Percentiles rank a stretch among this genome's conserved stretches.
Conservation (phyloP, 441 rosid species). For the Bruguiera hainesii region DNA sequence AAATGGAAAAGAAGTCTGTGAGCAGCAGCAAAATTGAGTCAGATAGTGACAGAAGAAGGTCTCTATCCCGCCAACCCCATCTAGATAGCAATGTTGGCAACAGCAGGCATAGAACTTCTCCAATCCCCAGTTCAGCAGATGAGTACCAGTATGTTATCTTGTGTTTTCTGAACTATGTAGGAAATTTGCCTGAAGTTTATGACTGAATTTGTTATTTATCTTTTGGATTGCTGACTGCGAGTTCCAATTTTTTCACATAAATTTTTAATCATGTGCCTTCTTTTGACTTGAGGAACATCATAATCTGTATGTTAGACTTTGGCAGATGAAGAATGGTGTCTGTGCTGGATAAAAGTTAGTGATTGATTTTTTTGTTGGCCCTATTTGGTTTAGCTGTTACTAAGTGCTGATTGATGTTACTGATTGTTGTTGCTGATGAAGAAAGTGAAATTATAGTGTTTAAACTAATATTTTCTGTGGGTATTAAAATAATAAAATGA, state of each 20-base stretch:
- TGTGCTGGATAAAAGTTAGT: too few relatives aligned
- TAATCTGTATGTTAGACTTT: too few relatives aligned
- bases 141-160: conserved; percentile 57
- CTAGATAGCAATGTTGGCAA: conserved; percentile 31
- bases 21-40: conserved; percentile 49
- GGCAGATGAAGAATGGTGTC: too few relatives aligned
- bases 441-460: too few relatives aligned
- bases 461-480: too few relatives aligned
- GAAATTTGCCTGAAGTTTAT: background rate
- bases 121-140: conserved; percentile 55
- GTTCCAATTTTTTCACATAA: background rate
- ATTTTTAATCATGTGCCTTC: background rate
- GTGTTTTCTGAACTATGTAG: background rate
- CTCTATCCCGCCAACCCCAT: conserved; percentile 58
- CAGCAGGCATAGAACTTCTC: conserved; percentile 49
- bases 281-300: too few relatives aligned
- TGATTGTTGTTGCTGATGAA: too few relatives aligned
- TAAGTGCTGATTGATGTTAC: too few relatives aligned
- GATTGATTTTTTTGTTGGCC: too few relatives aligned
- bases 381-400: too few relatives aligned
- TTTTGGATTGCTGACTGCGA: background rate
- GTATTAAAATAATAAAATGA: too few relatives aligned
- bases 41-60: conserved; percentile 66
- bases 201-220: background rate
- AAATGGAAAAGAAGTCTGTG: conserved; percentile 44